Evolutionary conservation across 164 flowering plant genomes (phyloP).

Genomic region (Saururus chinensis): DNA sequence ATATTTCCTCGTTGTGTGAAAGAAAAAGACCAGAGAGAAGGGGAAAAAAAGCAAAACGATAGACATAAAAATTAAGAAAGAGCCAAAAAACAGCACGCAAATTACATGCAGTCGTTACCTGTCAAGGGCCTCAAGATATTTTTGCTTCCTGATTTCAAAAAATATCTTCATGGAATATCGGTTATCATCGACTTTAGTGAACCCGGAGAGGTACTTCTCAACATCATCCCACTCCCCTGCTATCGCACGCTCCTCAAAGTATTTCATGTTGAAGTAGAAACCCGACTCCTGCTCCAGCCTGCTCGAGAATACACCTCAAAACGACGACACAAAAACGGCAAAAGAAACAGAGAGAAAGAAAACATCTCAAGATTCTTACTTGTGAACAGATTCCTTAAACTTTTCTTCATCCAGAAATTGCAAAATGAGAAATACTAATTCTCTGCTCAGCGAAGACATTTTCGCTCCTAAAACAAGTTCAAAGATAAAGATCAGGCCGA

Average conservation of each 20-base stretch:
- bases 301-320: background rate
- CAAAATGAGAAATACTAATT: constrained; percentile 89
- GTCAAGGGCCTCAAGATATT: constrained; percentile 85
- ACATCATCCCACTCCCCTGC: constrained; percentile 94
- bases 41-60: too few species aligned
- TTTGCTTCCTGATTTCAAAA: constrained; percentile 82
- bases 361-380: constrained; percentile 18
- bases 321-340: background rate
- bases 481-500: background rate
- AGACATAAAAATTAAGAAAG: too few species aligned
- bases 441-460: constrained; percentile 84
- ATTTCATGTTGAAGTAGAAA: constrained; percentile 76
- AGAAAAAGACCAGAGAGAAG: background rate
- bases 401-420: constrained; percentile 90
- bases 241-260: constrained; percentile 72
- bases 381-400: constrained; percentile 84
- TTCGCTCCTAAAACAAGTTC: constrained; percentile 1
- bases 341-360: background rate
- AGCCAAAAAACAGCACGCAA: background rate
- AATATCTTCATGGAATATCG: constrained; percentile 83
- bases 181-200: constrained; percentile 78
- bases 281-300: constrained; percentile 91
- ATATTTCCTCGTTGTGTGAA: background rate
- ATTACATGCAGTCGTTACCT: constrained; percentile 12
- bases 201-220: constrained; percentile 75